Percentiles rank a stretch among this genome's conserved stretches.
Conservation (phyloP, 257 asterid species). For the Scutellaria minor region DNA sequence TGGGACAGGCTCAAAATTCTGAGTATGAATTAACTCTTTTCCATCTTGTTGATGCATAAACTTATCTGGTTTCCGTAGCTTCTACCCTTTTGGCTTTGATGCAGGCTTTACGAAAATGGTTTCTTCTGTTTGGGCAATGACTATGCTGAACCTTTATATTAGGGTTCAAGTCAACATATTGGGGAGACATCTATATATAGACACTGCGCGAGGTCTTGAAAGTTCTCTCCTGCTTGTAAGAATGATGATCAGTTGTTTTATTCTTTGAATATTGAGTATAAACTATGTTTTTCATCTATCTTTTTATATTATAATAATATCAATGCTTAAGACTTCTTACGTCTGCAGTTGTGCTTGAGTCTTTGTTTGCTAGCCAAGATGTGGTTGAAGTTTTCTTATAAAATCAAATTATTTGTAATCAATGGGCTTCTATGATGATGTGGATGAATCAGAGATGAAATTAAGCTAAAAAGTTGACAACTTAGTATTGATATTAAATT, state of each 20-base stretch:
- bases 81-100: not conserved
- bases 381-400: not conserved
- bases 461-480: not conserved
- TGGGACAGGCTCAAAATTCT: conserved; percentile 22
- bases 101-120: conserved; percentile 35
- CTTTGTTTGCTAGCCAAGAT: not conserved
- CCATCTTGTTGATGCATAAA: not conserved
- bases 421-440: not conserved
- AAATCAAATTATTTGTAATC: not conserved
- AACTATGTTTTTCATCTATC: too few relatives aligned
- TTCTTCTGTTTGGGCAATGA: conserved; percentile 70
- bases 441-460: not conserved
- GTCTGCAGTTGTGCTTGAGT: conserved; percentile 11
- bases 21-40: conserved; percentile 3
- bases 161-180: conserved; percentile 34
- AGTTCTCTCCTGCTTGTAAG: conserved; percentile 70
- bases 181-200: conserved; percentile 77
- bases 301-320: not conserved
- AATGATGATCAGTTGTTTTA: conserved; percentile 24
- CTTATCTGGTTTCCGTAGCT: not conserved
- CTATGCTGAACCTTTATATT: conserved; percentile 11
- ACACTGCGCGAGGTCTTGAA: conserved; percentile 87
- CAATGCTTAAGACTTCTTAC: conserved; percentile 14
- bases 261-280: not conserved
- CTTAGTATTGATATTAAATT: not conserved